Percentiles rank a stretch among this genome's conserved stretches.
These are phyloP conservation scores for Fusarium coicis DNA, from an alignment of 2,329 filamentous ascomycete genomes.

Conservation along the genomic window DNA sequence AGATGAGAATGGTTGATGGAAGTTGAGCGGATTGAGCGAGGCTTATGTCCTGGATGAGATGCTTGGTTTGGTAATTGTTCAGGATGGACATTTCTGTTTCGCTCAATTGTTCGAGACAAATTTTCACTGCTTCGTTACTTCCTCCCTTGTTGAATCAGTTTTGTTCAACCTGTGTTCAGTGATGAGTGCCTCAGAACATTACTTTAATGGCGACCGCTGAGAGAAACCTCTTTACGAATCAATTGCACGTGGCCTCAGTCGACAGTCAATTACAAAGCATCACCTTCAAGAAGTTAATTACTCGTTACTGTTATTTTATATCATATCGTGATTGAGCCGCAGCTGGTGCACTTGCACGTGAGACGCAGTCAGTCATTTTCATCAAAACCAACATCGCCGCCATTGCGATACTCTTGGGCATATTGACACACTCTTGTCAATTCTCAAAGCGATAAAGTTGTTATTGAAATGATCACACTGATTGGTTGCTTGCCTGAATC, in stretches of 20 bases:
- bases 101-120: accelerated
- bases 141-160: neutral
- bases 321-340: neutral
- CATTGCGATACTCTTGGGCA: accelerated
- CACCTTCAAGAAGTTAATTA: accelerated
- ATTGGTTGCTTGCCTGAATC: no score
- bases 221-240: neutral
- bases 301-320: accelerated
- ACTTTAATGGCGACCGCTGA: accelerated
- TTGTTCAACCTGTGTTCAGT: neutral
- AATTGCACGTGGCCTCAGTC: accelerated
- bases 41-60: neutral
- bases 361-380: accelerated
- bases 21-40: neutral
- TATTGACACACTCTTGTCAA: accelerated
- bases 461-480: accelerated
- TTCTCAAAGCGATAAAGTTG: accelerated
- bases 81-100: accelerated
- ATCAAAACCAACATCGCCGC: accelerated
- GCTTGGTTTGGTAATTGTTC: neutral
- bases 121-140: accelerated
- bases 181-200: neutral
- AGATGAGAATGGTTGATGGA: neutral
- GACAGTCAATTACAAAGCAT: accelerated
- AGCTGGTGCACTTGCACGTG: accelerated